phyloP scores from a whole-genome alignment of 2,329 filamentous ascomycete genomes.

The Colletotrichum musicola region DNA sequence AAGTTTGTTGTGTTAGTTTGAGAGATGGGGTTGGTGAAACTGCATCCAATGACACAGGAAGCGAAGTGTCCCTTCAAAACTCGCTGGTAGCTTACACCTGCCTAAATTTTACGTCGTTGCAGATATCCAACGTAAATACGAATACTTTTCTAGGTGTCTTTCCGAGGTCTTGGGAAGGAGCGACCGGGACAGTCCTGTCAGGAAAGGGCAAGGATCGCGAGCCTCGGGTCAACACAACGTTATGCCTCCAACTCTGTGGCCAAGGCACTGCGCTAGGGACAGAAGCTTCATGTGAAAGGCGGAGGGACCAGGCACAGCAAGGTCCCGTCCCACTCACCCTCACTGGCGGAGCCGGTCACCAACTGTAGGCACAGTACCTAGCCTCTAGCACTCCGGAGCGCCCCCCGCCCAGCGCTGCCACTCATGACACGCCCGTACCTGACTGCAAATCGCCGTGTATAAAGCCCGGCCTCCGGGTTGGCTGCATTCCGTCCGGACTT shows the following conservation, averaged over 20 bases:
- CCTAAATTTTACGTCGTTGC: no score
- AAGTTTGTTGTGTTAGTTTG: no score
- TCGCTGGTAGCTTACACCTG: no score
- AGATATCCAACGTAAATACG: no score
- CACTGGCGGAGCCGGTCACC: no score
- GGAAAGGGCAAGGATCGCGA: conserved; percentile 1
- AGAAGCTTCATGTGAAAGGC: conserved; percentile 28
- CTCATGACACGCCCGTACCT: conserved; percentile 16
- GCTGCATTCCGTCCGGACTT: conserved; percentile 5
- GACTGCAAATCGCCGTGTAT: background rate
- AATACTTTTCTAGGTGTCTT: no score
- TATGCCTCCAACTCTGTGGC: background rate
- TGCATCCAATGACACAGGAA: no score
- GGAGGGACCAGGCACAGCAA: conserved; percentile 2
- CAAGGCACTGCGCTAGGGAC: background rate
- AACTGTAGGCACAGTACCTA: no score
- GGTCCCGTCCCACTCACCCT: background rate
- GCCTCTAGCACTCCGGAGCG: background rate
- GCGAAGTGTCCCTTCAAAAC: no score
- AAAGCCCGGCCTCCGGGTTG: conserved; percentile 5
- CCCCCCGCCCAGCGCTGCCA: conserved; percentile 5
- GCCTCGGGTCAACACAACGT: conserved; percentile 23
- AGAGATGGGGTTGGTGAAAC: no score
- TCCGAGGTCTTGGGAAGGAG: background rate
- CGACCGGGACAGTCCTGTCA: background rate